Evolutionary conservation across 2,329 filamentous ascomycete genomes (phyloP).

Genomic region (Aspergillus fumigatiaffinis): DNA sequence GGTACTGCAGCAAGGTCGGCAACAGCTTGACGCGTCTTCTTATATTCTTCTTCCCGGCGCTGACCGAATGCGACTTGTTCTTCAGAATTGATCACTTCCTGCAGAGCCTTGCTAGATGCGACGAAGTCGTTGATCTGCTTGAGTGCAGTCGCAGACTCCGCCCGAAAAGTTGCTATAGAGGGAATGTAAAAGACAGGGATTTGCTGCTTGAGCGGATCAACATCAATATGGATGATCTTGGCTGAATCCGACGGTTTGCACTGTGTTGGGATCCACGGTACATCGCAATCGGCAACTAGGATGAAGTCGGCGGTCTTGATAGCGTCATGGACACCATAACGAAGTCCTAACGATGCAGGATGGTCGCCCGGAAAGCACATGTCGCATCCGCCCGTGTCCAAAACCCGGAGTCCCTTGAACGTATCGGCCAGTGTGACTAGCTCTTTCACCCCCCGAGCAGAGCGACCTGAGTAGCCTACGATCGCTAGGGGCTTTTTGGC

Average conservation of each 20-base stretch:
- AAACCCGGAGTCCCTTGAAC: conserved; percentile 47
- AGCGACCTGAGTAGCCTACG: conserved; percentile 49
- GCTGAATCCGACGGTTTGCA: conserved; percentile 55
- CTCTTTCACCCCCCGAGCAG: conserved; percentile 40
- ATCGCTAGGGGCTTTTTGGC: conserved; percentile 49
- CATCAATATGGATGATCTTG: conserved; percentile 62
- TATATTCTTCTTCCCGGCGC: conserved; percentile 55
- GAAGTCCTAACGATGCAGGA: conserved; percentile 62
- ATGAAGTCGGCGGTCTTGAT: conserved; percentile 80
- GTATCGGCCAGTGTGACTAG: conserved; percentile 46
- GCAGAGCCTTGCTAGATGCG: conserved; percentile 42
- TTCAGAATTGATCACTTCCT: conserved; percentile 40
- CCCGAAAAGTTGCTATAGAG: conserved; percentile 62
- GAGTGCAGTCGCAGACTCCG: conserved; percentile 61
- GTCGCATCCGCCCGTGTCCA: conserved; percentile 52
- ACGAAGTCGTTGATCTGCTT: conserved; percentile 66
- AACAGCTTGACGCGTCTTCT: conserved; percentile 58
- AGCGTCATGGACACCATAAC: conserved; percentile 68
- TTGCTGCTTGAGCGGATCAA: conserved; percentile 66
- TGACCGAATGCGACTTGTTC: conserved; percentile 49
- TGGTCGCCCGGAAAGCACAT: conserved; percentile 49
- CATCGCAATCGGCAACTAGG: conserved; percentile 80
- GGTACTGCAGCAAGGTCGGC: conserved; percentile 53
- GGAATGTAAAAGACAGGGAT: conserved; percentile 72
- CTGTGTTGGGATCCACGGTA: conserved; percentile 86